Evolutionary conservation across 73 alveolate species (phyloP).

Genomic region (Diophrys sp.): DNA sequence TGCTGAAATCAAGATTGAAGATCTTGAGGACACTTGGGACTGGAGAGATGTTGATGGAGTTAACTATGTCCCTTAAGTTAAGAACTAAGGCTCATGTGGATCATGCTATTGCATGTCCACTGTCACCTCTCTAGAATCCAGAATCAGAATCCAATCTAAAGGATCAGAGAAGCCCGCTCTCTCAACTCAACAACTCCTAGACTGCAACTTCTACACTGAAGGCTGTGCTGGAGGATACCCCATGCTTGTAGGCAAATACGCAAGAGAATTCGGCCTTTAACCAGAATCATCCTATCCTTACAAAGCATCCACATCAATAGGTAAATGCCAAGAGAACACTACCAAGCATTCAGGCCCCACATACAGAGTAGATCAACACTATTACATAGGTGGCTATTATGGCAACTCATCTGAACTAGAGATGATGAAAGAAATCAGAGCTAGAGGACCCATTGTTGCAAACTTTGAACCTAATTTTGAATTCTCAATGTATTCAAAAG

Average conservation of each 20-base stretch:
- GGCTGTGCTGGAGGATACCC: constrained; percentile 93
- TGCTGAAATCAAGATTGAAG: constrained; percentile 36
- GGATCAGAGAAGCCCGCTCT: constrained; percentile 41
- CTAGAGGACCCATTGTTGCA: constrained; percentile 85
- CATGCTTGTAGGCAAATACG: constrained; percentile 70
- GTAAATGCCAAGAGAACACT: too few relatives aligned
- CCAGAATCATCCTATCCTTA: constrained; percentile 50
- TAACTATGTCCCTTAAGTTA: constrained; percentile 46
- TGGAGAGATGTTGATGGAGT: constrained; percentile 71
- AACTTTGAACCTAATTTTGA: constrained; percentile 51
- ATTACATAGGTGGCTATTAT: constrained; percentile 67
- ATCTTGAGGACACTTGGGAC: constrained; percentile 57
- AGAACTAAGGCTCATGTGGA: constrained; percentile 72
- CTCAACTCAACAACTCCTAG: constrained; percentile 18
- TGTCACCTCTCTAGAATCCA: constrained; percentile 40
- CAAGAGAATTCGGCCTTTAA: constrained; percentile 60
- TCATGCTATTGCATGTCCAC: constrained; percentile 66
- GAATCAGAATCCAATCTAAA: constrained; percentile 59
- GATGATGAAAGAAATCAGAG: constrained; percentile 82
- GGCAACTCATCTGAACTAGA: constrained; percentile 66
- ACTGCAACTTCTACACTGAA: constrained; percentile 79
- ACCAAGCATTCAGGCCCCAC: too few relatives aligned
- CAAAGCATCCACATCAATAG: constrained; percentile 27
- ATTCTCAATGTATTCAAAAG: constrained; percentile 56
- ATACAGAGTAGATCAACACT: constrained; percentile 21